Percentiles rank a stretch among this genome's conserved stretches.
Conservation (phyloP, 2,329 filamentous ascomycete species). For the Lasiodiplodia hormozganensis region DNA sequence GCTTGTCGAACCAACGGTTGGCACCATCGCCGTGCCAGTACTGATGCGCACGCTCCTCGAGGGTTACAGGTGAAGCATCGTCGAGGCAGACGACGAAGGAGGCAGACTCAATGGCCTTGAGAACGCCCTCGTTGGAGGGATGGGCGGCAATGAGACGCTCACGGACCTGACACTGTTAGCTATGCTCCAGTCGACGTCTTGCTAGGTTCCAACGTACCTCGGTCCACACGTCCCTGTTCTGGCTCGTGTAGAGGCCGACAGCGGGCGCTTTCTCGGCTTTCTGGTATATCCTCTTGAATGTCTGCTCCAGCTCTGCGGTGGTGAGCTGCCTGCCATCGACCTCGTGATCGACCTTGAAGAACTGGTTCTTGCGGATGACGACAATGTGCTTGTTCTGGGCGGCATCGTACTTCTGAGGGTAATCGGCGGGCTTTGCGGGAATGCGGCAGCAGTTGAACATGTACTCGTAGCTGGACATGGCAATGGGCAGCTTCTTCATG, state of each 20-base stretch:
- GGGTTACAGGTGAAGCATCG: constrained; percentile 86
- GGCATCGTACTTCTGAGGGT: constrained; percentile 79
- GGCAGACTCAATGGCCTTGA: constrained; percentile 84
- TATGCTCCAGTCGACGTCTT: not conserved
- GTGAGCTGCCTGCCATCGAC: constrained; percentile 85
- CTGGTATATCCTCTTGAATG: constrained; percentile 86
- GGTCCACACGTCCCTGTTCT: constrained; percentile 93
- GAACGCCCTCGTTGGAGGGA: constrained; percentile 75
- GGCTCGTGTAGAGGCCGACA: constrained; percentile 84
- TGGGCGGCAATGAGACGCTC: constrained; percentile 77
- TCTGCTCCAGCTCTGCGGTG: constrained; percentile 85
- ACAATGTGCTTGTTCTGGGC: constrained; percentile 85
- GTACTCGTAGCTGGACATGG: constrained; percentile 98
- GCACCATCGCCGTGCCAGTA: constrained; percentile 98
- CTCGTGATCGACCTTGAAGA: constrained; percentile 90
- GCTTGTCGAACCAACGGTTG: constrained; percentile 99
- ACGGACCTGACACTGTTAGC: constrained; percentile 56
- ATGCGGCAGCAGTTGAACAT: constrained; percentile 98
- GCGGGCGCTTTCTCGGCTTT: constrained; percentile 74
- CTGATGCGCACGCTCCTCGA: constrained; percentile 92
- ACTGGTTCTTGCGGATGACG: constrained; percentile 92
- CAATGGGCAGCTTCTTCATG: constrained; percentile 96
- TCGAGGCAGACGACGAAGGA: constrained; percentile 95
- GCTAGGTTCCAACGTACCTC: constrained; percentile 58
- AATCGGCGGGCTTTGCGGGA: constrained; percentile 80